A percentile compares a stretch with the other conserved stretches of the same genome.
Evolutionary conservation across 805 yeast genomes (phyloP).

Genomic region (Saccharomycopsis fibuligera): DNA sequence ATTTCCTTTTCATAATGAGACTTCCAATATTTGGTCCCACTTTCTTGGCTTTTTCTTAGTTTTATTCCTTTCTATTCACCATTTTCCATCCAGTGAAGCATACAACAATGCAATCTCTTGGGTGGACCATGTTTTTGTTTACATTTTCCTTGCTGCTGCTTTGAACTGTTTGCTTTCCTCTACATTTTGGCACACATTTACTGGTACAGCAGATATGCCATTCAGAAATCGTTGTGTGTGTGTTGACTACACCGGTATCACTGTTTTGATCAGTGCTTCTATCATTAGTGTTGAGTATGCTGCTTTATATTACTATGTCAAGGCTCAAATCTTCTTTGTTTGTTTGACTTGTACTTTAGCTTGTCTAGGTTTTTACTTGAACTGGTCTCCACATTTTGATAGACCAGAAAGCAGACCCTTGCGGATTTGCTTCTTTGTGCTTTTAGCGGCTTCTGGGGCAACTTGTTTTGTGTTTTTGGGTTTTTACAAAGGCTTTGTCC

Average conservation of each 20-base stretch:
- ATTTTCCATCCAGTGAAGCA: constrained; percentile 56
- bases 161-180: constrained; percentile 74
- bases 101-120: constrained; percentile 29
- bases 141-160: constrained; percentile 64
- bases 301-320: constrained; percentile 56
- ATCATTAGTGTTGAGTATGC: constrained; percentile 82
- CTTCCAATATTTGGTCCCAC: constrained; percentile 93
- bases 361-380: constrained; percentile 61
- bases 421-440: constrained; percentile 72
- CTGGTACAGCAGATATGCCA: constrained; percentile 59
- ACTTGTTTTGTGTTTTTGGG: constrained; percentile 54
- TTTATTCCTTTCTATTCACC: constrained; percentile 47
- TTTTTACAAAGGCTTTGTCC: constrained; percentile 46
- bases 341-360: constrained; percentile 62
- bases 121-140: constrained; percentile 46
- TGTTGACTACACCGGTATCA: constrained; percentile 91
- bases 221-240: constrained; percentile 79
- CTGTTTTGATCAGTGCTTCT: constrained; percentile 82
- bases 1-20: constrained; percentile 68
- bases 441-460: constrained; percentile 71
- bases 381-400: constrained; percentile 92
- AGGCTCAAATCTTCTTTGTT: constrained; percentile 44
- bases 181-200: constrained; percentile 86
- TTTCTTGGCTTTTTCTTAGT: constrained; percentile 59
- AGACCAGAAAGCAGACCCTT: constrained; percentile 75